Evolutionary conservation across 441 rosid genomes (phyloP).

Genomic region (Hura crepitans): DNA sequence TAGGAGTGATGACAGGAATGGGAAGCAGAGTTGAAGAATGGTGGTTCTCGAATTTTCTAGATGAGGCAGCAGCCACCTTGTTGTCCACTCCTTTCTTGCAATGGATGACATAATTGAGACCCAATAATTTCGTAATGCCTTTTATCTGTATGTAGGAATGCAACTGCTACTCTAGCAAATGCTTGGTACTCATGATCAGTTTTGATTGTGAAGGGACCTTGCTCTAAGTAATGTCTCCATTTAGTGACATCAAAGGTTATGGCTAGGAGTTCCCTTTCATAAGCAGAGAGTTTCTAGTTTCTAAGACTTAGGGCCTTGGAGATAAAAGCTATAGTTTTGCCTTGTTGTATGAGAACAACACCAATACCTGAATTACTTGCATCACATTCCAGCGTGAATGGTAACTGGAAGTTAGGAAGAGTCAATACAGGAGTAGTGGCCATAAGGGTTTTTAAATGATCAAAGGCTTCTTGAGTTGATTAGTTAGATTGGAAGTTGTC

Average conservation of each 20-base stretch:
- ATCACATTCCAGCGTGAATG: not conserved
- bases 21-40: not conserved
- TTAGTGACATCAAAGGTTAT: not conserved
- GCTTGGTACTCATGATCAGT: not conserved
- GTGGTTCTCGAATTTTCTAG: not conserved
- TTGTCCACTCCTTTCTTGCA: not conserved
- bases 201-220: not conserved
- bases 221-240: not conserved
- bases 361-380: not conserved
- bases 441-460: not conserved
- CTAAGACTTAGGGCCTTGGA: not conserved
- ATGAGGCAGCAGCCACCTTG: not conserved
- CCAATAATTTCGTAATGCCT: not conserved
- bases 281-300: not conserved
- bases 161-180: not conserved
- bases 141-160: too few relatives aligned
- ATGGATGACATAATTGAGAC: not conserved
- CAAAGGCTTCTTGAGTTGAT: not conserved
- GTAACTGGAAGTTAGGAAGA: too few relatives aligned
- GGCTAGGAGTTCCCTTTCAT: not conserved
- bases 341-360: not conserved
- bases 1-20: not conserved
- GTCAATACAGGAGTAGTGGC: not conserved
- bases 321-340: not conserved
- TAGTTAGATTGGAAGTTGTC: not conserved